phyloP scores from a whole-genome alignment of 768 basidiomycete species.

The Lactifluus piperatus region DNA sequence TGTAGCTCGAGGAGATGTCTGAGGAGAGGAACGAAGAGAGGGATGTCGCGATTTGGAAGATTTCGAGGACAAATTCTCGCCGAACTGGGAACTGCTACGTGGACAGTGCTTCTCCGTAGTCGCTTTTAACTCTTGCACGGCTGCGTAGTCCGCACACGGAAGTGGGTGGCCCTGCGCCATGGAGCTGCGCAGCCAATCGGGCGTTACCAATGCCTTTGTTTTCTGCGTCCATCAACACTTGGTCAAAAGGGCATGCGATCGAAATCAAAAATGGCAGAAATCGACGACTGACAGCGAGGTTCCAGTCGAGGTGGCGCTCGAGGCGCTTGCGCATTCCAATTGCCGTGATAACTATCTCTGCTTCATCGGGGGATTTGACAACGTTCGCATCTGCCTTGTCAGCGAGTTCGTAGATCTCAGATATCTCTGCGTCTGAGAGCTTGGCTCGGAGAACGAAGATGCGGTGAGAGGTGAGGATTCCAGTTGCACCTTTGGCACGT shows the following conservation, averaged over 20 bases:
- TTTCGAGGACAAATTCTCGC: neutral
- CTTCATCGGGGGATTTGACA: slow-evolving; percentile 35
- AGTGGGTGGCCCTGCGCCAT: slow-evolving; percentile 34
- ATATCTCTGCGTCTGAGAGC: slow-evolving; percentile 21
- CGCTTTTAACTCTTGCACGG: slow-evolving; percentile 42
- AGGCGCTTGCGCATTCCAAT: slow-evolving; percentile 59
- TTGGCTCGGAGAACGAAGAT: slow-evolving; percentile 23
- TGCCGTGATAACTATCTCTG: slow-evolving; percentile 59
- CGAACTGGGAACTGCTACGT: slow-evolving; percentile 18
- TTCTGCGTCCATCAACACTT: slow-evolving; percentile 32
- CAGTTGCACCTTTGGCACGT: neutral
- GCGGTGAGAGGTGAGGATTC: slow-evolving; percentile 7
- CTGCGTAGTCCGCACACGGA: slow-evolving; percentile 49
- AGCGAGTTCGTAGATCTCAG: slow-evolving; percentile 25
- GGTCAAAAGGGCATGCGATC: neutral
- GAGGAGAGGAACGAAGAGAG: neutral
- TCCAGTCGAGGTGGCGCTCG: slow-evolving; percentile 61
- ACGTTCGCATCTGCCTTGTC: slow-evolving; percentile 28
- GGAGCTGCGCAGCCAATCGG: slow-evolving; percentile 62
- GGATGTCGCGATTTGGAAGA: neutral
- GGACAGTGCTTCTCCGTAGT: slow-evolving; percentile 40
- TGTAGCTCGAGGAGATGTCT: neutral
- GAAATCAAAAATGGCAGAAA: neutral
- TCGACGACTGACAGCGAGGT: slow-evolving; percentile 46
- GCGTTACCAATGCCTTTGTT: slow-evolving; percentile 59